Evolutionary conservation across 345 rosid genomes (phyloP).

Genomic region (Garcia nutans): DNA sequence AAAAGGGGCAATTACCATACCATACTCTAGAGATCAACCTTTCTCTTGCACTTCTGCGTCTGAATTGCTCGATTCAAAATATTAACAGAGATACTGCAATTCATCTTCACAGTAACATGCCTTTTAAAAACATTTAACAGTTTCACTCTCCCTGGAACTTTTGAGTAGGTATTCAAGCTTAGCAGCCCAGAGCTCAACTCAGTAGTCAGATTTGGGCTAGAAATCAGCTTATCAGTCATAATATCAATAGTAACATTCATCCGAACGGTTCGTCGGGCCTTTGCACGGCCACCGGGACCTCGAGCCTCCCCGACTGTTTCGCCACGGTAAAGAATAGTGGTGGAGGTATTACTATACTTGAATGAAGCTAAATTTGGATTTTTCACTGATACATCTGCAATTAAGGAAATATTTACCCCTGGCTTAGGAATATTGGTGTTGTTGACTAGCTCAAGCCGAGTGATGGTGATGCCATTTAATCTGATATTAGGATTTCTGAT

Average conservation of each 20-base stretch:
- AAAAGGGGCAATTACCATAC: no score
- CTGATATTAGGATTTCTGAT: slow-evolving; percentile 60
- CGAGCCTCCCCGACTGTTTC: slow-evolving; percentile 63
- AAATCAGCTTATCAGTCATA: slow-evolving; percentile 41
- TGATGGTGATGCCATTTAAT: slow-evolving; percentile 48
- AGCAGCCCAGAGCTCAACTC: slow-evolving; percentile 49
- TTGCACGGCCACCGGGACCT: slow-evolving; percentile 61
- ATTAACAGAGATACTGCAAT: slow-evolving; percentile 55
- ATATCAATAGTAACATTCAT: slow-evolving; percentile 66
- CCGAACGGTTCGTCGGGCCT: slow-evolving; percentile 53
- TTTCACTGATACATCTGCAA: slow-evolving; percentile 70
- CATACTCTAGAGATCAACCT: slow-evolving; percentile 41
- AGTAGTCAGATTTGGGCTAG: slow-evolving; percentile 35
- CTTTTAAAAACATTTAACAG: slow-evolving; percentile 43
- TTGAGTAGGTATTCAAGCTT: slow-evolving; percentile 52
- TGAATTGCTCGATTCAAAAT: slow-evolving; percentile 39
- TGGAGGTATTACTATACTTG: slow-evolving; percentile 59
- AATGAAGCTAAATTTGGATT: slow-evolving; percentile 75
- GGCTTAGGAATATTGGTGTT: slow-evolving; percentile 49
- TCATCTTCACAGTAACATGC: slow-evolving; percentile 56
- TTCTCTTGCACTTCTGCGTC: slow-evolving; percentile 45
- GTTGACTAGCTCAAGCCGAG: slow-evolving; percentile 41
- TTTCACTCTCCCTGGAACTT: slow-evolving; percentile 62
- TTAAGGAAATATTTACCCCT: slow-evolving; percentile 59
- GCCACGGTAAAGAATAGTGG: slow-evolving; percentile 58